Evolutionary conservation across 2,329 filamentous ascomycete species (phyloP), one percentile per base, ranked within the genome.

Genomic region (Cercospora nicotianae): DNA sequence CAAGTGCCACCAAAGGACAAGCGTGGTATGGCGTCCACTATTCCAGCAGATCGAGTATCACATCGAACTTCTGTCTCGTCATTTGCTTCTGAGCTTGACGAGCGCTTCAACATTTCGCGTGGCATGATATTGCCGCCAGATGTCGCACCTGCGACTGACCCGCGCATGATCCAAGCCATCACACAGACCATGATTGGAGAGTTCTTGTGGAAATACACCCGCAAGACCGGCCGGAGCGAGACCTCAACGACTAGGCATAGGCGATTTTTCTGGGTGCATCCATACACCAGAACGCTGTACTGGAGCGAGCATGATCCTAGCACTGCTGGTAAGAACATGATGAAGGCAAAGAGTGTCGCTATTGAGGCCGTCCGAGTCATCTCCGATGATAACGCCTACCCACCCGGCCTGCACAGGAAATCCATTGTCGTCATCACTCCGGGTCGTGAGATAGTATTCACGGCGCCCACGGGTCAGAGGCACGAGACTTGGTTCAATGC

Each of bases 151-250:
- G 76, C 77, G 20, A 96, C 93, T 5, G 95, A 99, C 81, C 94
- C 94, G 70, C 91, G 94, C 74, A 97, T 99, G 93, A 98, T 99
- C 73, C 93, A 97, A 82, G 95, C 95, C 60, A 97, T 99, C 72
- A 99, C 95, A 2, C 94, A 99, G 80, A 98, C 95, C 18, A 99
- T 99, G 95, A 98, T 99, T 77, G 95, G 95, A 65, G 95, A 99
- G 79, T 98, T 94, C 79, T 85, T 99, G 48, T 99, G 95, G 95
- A 99, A 99, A 80, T 99, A 99, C 81, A 99, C 95, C 0, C 91
- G 95, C 75, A 97, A 95, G 82, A 86, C 94, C 68, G 94, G 93
- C n/a, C 90, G 94, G 26, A 91, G 89, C 64, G 91, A 93, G 70
- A 89, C 96, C 81, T 98, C 94, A 0, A 91, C 90, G 74, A 96